Base-by-base conservation (phyloP, 202 grass and related monocot species). In the Saccharum hybrid region DNA sequence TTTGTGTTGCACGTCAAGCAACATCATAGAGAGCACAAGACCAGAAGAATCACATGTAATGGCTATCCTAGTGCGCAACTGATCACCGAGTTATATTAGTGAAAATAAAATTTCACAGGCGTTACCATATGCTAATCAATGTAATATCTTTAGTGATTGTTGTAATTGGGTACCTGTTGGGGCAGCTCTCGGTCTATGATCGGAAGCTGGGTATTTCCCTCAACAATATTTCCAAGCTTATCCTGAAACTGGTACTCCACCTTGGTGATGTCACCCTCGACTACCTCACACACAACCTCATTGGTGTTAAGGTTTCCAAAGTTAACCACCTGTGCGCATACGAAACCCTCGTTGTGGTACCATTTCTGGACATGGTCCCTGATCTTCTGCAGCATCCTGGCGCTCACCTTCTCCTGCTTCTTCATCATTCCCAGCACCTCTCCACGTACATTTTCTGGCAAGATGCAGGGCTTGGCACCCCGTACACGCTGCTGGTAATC, bases 291-390 rank as follows among this genome's bases (percentile, higher is more conserved):
- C 15, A 97, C 92, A 81, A 97, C 95, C 36, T 97, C 93, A 22
- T 62, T 93, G 15, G 95, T 97, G 80, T 97, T 97, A 59, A 97
- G 83, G 37, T 97, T 97, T 72, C 95, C 95, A 31, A 97, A 97
- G 82, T 97, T 97, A 10, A 97, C 95, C 33, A 97, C 95, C 85
- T 97, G 95, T 10, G 95, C 95, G 1, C 95, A 97, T 10, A 94
- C 95, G 41, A 94, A 97, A 40, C 95, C 95, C 81, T 98, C 95
- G 21, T 94, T 94, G 42, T 94, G 90, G 87, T 98, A 98, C 95
- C 95, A 98, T 37, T 89, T 93, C 86, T 94, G 95, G 11, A 97
- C 95, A 62, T 90, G 85, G 43, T 97, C 95, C 72, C 95, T 82
- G 85, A 97, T 97, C 88, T 87, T 93, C 90, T 97, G 95, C 48